These are phyloP conservation scores for Hygrocybe punicea DNA, from an alignment of 768 basidiomycete genomes.

Conservation along the genomic window DNA sequence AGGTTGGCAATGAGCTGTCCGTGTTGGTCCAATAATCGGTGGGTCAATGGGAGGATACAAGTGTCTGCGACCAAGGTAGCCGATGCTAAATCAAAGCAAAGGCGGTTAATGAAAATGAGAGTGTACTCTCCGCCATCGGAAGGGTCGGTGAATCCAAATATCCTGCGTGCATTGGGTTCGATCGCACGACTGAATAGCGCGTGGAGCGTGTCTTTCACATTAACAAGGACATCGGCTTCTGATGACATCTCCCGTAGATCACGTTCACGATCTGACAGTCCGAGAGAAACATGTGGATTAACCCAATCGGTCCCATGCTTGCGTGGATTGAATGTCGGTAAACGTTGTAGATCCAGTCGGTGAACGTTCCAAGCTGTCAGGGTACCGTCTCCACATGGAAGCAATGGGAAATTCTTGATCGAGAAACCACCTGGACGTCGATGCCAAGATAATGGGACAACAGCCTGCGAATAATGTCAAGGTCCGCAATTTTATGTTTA, in stretches of 20 bases:
- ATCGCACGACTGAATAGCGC: constrained; percentile 6
- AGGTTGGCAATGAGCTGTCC: neutral
- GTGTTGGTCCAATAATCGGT: constrained; percentile 10
- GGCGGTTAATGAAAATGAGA: constrained; percentile 44
- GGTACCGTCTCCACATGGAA: constrained; percentile 1
- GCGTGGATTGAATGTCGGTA: constrained; percentile 19
- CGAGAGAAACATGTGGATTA: constrained; percentile 9
- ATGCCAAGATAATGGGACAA: constrained; percentile 13
- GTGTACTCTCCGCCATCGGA: constrained; percentile 29
- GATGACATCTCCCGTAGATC: neutral
- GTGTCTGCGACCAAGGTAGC: constrained; percentile 53
- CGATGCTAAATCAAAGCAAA: constrained; percentile 47
- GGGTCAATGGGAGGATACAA: constrained; percentile 41
- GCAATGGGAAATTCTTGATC: constrained; percentile 30
- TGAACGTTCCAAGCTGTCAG: constrained; percentile 32
- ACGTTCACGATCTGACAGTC: constrained; percentile 16
- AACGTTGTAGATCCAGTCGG: constrained; percentile 28
- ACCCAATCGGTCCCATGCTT: constrained; percentile 14
- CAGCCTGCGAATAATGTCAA: constrained; percentile 10
- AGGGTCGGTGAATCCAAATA: constrained; percentile 25
- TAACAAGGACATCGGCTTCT: constrained; percentile 5
- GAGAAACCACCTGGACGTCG: constrained; percentile 14
- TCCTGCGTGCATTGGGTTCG: neutral
- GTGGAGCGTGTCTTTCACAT: constrained; percentile 15
- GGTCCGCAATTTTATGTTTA: neutral